phyloP scores from a whole-genome alignment of 139 green algal species.

The Haematococcus lacustris region DNA sequence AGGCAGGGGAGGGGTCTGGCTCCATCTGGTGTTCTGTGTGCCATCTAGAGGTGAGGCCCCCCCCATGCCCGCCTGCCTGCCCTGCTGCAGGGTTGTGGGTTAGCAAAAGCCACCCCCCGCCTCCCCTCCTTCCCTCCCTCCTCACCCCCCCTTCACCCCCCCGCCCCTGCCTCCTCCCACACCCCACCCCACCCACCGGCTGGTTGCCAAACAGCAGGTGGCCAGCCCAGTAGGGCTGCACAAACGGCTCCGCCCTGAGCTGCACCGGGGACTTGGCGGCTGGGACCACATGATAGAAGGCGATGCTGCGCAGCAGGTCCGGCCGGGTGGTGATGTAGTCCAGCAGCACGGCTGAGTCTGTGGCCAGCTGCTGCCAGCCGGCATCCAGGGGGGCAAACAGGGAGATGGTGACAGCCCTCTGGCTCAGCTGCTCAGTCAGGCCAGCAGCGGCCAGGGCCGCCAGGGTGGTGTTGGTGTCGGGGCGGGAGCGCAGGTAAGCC shows the following conservation, averaged over 20 bases:
- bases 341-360: too few relatives aligned
- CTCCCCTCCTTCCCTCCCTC: background rate
- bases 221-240: background rate
- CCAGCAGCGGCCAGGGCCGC: too few relatives aligned
- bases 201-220: background rate
- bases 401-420: too few relatives aligned
- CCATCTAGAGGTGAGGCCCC: background rate
- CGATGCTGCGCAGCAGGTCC: too few relatives aligned
- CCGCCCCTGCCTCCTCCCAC: background rate
- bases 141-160: background rate
- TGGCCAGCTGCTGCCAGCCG: too few relatives aligned
- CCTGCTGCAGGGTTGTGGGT: background rate
- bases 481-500: too few relatives aligned
- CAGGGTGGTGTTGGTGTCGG: too few relatives aligned
- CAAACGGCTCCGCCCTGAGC: background rate
- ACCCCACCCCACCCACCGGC: background rate
- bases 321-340: too few relatives aligned
- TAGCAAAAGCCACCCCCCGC: background rate
- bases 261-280: background rate
- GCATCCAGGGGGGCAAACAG: too few relatives aligned
- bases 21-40: background rate
- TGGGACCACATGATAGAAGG: background rate
- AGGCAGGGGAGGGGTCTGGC: background rate
- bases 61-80: background rate
- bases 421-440: too few relatives aligned